These are phyloP conservation scores for Tremella mesenterica DNA, from an alignment of 768 basidiomycete species.

Conservation along the genomic window DNA sequence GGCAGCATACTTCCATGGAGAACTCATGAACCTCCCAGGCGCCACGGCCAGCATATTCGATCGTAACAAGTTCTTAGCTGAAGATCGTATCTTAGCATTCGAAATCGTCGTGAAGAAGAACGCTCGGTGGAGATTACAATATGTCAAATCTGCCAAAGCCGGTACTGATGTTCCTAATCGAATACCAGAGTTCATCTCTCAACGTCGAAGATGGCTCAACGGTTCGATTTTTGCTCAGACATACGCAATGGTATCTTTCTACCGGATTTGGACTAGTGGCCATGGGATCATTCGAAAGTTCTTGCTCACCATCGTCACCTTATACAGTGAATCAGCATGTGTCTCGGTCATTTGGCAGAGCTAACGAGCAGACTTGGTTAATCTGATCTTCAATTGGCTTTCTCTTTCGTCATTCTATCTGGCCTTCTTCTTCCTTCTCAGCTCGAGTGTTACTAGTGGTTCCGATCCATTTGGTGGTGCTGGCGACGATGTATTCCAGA, in stretches of 20 bases:
- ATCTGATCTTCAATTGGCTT: conserved; percentile 40
- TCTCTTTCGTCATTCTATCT: conserved; percentile 47
- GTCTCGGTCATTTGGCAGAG: background rate
- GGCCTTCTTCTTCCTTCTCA: conserved; percentile 62
- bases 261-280: conserved; percentile 39
- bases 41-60: conserved; percentile 46
- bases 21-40: conserved; percentile 38
- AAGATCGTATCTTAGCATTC: conserved; percentile 40
- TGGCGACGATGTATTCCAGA: conserved; percentile 63
- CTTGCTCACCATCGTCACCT: conserved; percentile 27
- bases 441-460: conserved; percentile 59
- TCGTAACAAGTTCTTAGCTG: conserved; percentile 86
- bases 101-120: conserved; percentile 39
- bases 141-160: conserved; percentile 41
- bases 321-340: conserved; percentile 32
- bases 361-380: conserved; percentile 19
- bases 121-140: conserved; percentile 40
- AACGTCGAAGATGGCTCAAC: conserved; percentile 44
- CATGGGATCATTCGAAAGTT: conserved; percentile 41
- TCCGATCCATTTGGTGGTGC: conserved; percentile 69
- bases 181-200: conserved; percentile 41
- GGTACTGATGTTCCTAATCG: conserved; percentile 39
- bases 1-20: conserved; percentile 39
- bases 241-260: conserved; percentile 37
- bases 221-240: conserved; percentile 40